These are phyloP conservation scores for Aaosphaeria pasadenensis DNA, from an alignment of 2,329 filamentous ascomycete genomes.

Conservation along the genomic window DNA sequence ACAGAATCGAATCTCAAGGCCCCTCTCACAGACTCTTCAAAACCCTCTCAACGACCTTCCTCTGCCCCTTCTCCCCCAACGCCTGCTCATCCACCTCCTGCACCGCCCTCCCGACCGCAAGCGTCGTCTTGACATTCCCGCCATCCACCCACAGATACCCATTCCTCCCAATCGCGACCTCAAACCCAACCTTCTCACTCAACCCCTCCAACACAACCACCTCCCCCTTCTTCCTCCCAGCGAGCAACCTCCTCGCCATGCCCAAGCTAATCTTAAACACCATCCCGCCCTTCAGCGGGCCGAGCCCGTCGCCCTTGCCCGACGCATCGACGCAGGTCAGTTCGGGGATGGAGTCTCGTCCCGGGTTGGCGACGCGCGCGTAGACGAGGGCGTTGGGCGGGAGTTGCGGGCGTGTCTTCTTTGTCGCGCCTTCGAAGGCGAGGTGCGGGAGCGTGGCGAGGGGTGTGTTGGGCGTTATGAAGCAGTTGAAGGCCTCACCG, in stretches of 20 bases:
- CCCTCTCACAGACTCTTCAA: slow-evolving; percentile 53
- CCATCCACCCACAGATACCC: slow-evolving; percentile 90
- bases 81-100: slow-evolving; percentile 70
- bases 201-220: slow-evolving; percentile 77
- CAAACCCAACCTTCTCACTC: slow-evolving; percentile 79
- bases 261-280: slow-evolving; percentile 75
- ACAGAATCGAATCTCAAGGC: no score
- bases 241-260: slow-evolving; percentile 76
- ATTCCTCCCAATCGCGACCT: slow-evolving; percentile 90
- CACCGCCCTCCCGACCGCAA: slow-evolving; percentile 76
- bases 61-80: slow-evolving; percentile 64
- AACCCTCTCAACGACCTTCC: slow-evolving; percentile 65
- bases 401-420: slow-evolving; percentile 84
- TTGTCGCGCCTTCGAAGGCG: slow-evolving; percentile 88
- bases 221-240: slow-evolving; percentile 53
- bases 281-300: slow-evolving; percentile 81
- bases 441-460: slow-evolving; percentile 76
- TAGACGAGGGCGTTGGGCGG: slow-evolving; percentile 77
- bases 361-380: slow-evolving; percentile 72
- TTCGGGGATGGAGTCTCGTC: slow-evolving; percentile 69
- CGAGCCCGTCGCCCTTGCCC: slow-evolving; percentile 84
- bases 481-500: slow-evolving; percentile 76
- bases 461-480: slow-evolving; percentile 63
- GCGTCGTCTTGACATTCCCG: slow-evolving; percentile 66
- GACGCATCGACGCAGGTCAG: slow-evolving; percentile 83